Conservation (phyloP, 495 filamentous ascomycete species). For the Penicillium paxilli region DNA sequence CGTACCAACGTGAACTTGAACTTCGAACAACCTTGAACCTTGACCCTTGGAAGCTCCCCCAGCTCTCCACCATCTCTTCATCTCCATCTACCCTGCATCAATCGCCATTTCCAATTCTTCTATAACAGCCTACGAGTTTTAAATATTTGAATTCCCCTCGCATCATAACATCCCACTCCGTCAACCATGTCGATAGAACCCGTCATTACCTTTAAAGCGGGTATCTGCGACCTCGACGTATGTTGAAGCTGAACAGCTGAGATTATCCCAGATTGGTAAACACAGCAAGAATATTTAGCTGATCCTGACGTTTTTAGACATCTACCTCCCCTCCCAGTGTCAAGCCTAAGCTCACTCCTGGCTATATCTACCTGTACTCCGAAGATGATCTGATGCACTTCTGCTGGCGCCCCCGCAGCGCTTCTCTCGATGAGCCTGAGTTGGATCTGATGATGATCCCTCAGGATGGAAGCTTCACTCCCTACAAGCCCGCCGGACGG, state of each 20-base stretch:
- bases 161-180: not conserved
- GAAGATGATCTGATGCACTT: slow-evolving; percentile 97
- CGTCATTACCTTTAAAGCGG: slow-evolving; percentile 96
- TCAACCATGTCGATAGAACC: slow-evolving; percentile 73
- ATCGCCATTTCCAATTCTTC: slow-evolving; percentile 4
- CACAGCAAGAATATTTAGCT: slow-evolving; percentile 7
- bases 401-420: slow-evolving; percentile 81
- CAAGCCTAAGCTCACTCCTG: slow-evolving; percentile 66
- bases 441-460: slow-evolving; percentile 89
- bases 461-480: slow-evolving; percentile 79
- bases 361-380: slow-evolving; percentile 90
- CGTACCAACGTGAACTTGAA: too few relatives aligned
- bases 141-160: not conserved
- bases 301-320: slow-evolving; percentile 39
- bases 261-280: not conserved
- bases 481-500: slow-evolving; percentile 64
- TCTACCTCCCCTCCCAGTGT: slow-evolving; percentile 64
- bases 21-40: too few relatives aligned
- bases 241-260: slow-evolving; percentile 4
- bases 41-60: slow-evolving; percentile 21
- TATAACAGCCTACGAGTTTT: slow-evolving; percentile 8
- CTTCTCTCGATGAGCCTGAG: slow-evolving; percentile 65
- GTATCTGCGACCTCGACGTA: slow-evolving; percentile 85
- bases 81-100: slow-evolving; percentile 3
- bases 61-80: not conserved